Conservation (phyloP, 2,329 filamentous ascomycete genomes). For the Trichoderma sp. region DNA sequence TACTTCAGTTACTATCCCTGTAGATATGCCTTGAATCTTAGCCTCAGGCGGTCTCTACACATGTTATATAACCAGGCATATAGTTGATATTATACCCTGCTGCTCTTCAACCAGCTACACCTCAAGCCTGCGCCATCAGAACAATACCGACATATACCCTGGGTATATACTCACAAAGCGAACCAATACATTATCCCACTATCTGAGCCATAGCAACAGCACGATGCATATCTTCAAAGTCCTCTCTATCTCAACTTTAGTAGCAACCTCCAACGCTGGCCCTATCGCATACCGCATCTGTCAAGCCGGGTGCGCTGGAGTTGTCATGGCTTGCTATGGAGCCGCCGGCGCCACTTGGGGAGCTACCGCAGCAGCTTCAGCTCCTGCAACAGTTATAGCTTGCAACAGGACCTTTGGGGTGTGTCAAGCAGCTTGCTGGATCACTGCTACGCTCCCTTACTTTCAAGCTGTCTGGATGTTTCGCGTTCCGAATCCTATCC, state of each 20-base stretch:
- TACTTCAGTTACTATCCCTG: too few species aligned
- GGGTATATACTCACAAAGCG: too few species aligned
- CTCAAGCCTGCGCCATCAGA: too few species aligned
- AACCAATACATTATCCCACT: background rate
- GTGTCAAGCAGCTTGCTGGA: slow-evolving; percentile 9
- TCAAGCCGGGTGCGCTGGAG: slow-evolving; percentile 42
- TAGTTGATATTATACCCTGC: too few species aligned
- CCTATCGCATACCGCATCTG: slow-evolving; percentile 27
- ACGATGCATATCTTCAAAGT: background rate
- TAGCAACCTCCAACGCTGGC: background rate
- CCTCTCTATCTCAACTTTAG: background rate
- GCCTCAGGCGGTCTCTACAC: too few species aligned
- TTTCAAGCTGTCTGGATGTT: background rate
- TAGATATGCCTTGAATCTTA: too few species aligned
- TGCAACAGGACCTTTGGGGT: slow-evolving; percentile 44
- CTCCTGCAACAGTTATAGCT: slow-evolving; percentile 37
- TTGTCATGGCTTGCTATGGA: slow-evolving; percentile 45
- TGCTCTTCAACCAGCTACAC: too few species aligned
- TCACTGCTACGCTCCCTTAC: background rate
- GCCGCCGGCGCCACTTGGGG: slow-evolving; percentile 44
- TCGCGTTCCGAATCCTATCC: too few species aligned
- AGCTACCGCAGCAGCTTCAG: slow-evolving; percentile 33
- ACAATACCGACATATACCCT: too few species aligned
- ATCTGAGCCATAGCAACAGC: too few species aligned
- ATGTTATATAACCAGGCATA: too few species aligned